Conservation (phyloP, 2,329 filamentous ascomycete genomes). For the Scedosporium apiospermum region DNA sequence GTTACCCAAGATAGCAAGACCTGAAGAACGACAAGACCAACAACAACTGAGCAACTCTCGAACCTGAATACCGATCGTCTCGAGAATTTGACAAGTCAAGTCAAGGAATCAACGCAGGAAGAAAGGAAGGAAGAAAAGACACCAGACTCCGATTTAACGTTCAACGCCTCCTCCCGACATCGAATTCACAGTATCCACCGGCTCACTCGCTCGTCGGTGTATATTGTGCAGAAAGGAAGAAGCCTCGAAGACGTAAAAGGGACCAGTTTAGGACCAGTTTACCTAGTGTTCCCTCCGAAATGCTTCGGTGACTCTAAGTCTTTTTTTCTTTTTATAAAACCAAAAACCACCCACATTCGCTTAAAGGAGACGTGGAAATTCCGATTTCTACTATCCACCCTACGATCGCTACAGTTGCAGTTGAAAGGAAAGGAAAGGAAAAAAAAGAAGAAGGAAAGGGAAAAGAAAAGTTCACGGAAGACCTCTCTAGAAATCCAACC, state of each 20-base stretch:
- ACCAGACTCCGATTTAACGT: conserved; percentile 9
- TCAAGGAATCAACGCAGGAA: not conserved
- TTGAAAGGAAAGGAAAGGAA: conserved; percentile 9
- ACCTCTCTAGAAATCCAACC: not conserved
- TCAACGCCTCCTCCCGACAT: not conserved
- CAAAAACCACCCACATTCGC: conserved; percentile 6
- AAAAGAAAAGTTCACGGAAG: conserved; percentile 7
- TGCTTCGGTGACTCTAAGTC: not conserved
- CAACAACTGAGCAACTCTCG: not conserved
- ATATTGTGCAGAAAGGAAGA: not conserved
- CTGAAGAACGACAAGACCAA: not conserved
- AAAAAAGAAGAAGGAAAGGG: conserved; percentile 4
- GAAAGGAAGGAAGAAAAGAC: conserved; percentile 11
- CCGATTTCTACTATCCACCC: conserved; percentile 6
- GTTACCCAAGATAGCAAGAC: not conserved
- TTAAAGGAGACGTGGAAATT: conserved; percentile 1
- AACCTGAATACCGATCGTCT: not conserved
- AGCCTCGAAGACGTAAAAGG: not conserved
- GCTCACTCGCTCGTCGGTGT: not conserved
- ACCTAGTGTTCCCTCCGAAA: not conserved
- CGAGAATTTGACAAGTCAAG: not conserved
- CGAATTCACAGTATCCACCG: conserved; percentile 6
- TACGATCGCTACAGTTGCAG: conserved; percentile 28
- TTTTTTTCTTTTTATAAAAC: not conserved
- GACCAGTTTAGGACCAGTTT: not conserved